A percentile compares a stretch with the other conserved stretches of the same genome.
Conservation (phyloP, 2,329 filamentous ascomycete species). For the Teratosphaeria viscida region DNA sequence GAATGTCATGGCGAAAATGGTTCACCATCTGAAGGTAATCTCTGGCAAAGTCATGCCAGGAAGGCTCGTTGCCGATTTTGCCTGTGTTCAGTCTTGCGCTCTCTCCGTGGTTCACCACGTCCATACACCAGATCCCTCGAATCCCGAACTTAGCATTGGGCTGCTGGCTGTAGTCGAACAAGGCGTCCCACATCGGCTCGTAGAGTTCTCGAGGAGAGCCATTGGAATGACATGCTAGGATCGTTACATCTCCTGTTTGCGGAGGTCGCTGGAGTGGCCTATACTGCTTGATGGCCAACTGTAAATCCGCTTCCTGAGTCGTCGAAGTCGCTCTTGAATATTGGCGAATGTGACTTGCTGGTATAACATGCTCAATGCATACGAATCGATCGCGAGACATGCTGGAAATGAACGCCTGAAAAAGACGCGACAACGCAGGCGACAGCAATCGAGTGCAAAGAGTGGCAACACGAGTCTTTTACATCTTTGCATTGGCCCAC, state of each 20-base stretch:
- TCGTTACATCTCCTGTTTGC: constrained; percentile 15
- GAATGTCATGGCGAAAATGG: constrained; percentile 65
- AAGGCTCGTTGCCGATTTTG: constrained; percentile 29
- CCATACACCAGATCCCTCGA: constrained; percentile 70
- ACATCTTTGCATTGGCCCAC: no score
- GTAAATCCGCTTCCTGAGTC: constrained; percentile 5
- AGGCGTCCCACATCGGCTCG: constrained; percentile 18
- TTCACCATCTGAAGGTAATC: constrained; percentile 84
- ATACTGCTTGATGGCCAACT: constrained; percentile 17
- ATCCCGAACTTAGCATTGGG: not conserved
- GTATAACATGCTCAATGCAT: no score
- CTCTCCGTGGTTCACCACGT: constrained; percentile 70
- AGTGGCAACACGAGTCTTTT: no score
- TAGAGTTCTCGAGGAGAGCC: constrained; percentile 17
- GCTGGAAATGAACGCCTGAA: no score
- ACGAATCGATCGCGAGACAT: no score
- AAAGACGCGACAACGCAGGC: no score
- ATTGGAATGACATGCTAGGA: constrained; percentile 10
- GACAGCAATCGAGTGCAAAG: no score
- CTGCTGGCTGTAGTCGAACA: constrained; percentile 2
- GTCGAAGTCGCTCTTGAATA: constrained; percentile 4
- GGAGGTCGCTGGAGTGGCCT: constrained; percentile 8
- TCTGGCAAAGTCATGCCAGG: constrained; percentile 73
- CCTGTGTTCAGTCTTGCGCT: constrained; percentile 64
- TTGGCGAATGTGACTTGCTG: constrained; percentile 5